phyloP scores from a whole-genome alignment of 805 yeast species.

The Zygosaccharomyces bailii region DNA sequence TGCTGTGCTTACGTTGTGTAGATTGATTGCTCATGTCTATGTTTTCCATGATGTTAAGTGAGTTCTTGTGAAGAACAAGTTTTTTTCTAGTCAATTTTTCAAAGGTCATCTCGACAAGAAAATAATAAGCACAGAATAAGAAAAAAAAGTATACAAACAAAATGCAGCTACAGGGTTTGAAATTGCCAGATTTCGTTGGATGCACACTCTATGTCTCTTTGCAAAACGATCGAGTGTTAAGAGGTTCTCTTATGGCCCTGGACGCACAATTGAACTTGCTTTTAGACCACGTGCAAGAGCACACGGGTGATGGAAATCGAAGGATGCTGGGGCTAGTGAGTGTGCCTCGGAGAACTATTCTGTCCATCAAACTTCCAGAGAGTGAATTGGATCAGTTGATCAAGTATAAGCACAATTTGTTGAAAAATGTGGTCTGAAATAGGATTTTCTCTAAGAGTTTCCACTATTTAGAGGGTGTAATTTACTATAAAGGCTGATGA shows the following conservation, averaged over 20 bases:
- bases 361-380: conserved; percentile 22
- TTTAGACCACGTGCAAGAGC: conserved; percentile 40
- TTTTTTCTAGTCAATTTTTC: conserved; percentile 3
- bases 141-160: background rate
- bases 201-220: conserved; percentile 38
- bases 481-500: background rate
- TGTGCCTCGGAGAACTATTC: conserved; percentile 44
- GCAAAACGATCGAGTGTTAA: conserved; percentile 35
- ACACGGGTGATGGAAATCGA: conserved; percentile 12
- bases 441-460: conserved; percentile 9
- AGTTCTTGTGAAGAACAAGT: background rate
- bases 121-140: conserved; percentile 1
- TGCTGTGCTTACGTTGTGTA: conserved; percentile 18
- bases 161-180: conserved; percentile 16
- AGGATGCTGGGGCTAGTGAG: conserved; percentile 54
- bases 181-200: conserved; percentile 29
- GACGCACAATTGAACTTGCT: conserved; percentile 45
- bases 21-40: background rate
- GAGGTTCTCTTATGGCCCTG: conserved; percentile 41
- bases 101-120: background rate
- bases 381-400: conserved; percentile 26
- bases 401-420: conserved; percentile 13
- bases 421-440: conserved; percentile 12
- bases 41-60: background rate
- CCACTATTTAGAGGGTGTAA: conserved; percentile 1